Percentiles rank a stretch among this genome's conserved stretches.
These are phyloP conservation scores for Cladophialophora bantiana DNA, from an alignment of 2,329 filamentous ascomycete genomes.

Conservation along the genomic window DNA sequence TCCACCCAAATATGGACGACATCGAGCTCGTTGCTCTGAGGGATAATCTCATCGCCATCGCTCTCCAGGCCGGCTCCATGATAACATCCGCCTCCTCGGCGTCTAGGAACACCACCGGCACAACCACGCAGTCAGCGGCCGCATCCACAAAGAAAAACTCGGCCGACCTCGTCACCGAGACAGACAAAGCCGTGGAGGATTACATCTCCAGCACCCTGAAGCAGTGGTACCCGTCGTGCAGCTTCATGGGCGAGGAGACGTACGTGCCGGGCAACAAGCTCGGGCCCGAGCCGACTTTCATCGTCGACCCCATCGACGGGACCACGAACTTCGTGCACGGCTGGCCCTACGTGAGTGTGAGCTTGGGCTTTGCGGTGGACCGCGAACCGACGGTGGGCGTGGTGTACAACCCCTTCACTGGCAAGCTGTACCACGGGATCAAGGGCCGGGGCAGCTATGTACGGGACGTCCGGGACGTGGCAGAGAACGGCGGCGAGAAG, in stretches of 20 bases:
- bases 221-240: constrained; percentile 58
- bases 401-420: constrained; percentile 67
- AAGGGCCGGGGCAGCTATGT: constrained; percentile 62
- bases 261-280: constrained; percentile 63
- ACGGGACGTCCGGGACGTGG: constrained; percentile 44
- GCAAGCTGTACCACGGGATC: constrained; percentile 63
- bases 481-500: background rate
- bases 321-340: constrained; percentile 71
- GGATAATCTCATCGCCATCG: constrained; percentile 50
- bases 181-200: constrained; percentile 67
- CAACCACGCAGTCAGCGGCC: constrained; percentile 31
- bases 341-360: constrained; percentile 65
- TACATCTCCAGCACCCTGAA: constrained; percentile 61
- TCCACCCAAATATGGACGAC: background rate
- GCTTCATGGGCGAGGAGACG: constrained; percentile 67
- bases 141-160: constrained; percentile 58
- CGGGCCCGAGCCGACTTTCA: constrained; percentile 63
- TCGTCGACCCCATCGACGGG: constrained; percentile 70
- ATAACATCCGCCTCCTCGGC: constrained; percentile 52
- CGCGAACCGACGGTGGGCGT: constrained; percentile 62
- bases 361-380: constrained; percentile 62
- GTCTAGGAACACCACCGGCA: background rate
- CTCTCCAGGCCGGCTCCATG: constrained; percentile 51
- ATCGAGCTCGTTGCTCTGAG: constrained; percentile 46
- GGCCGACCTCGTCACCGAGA: constrained; percentile 69